Percentiles rank a stretch among this genome's conserved stretches.
Conservation (phyloP, 2,329 filamentous ascomycete genomes). For the Neonectria magnoliae region DNA sequence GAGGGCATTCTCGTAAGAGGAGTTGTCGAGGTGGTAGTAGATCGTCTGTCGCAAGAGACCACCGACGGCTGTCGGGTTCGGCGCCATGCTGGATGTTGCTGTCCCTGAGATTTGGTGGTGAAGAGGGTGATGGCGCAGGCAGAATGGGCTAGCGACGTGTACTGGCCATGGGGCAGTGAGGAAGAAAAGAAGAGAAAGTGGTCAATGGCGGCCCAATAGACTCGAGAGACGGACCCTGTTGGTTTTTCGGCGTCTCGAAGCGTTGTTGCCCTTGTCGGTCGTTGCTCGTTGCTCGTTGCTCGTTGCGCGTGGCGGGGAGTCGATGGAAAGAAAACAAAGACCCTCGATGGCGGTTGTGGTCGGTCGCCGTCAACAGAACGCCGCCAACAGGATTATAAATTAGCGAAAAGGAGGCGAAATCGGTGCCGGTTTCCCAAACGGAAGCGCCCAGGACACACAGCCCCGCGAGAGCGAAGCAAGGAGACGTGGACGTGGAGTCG, state of each 20-base stretch:
- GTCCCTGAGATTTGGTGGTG: constrained; percentile 29
- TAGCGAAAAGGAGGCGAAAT: constrained; percentile 28
- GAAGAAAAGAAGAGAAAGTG: constrained; percentile 4
- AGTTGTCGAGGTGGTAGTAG: constrained; percentile 85
- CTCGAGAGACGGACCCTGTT: constrained; percentile 4
- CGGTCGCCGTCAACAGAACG: constrained; percentile 30
- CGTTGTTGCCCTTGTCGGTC: constrained; percentile 32
- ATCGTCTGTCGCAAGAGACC: constrained; percentile 68
- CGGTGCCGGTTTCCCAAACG: neutral
- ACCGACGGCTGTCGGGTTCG: constrained; percentile 60
- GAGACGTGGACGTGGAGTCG: constrained; percentile 19
- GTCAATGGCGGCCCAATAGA: constrained; percentile 19
- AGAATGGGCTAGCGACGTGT: constrained; percentile 37
- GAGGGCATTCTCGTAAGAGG: constrained; percentile 86
- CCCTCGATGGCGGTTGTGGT: constrained; percentile 31
- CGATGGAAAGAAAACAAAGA: constrained; percentile 43
- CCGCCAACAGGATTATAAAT: constrained; percentile 35
- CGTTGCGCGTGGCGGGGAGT: constrained; percentile 38
- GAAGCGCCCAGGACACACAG: constrained; percentile 8
- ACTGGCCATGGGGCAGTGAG: constrained; percentile 42
- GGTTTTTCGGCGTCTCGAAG: constrained; percentile 18
- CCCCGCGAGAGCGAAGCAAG: constrained; percentile 1
- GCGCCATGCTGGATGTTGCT: constrained; percentile 58
- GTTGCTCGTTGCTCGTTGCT: constrained; percentile 39
- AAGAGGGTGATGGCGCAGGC: constrained; percentile 28